Percentiles rank a stretch among this genome's conserved stretches.
Evolutionary conservation across 2,329 filamentous ascomycete species (phyloP).

Genomic region (Colletotrichum godetiae): DNA sequence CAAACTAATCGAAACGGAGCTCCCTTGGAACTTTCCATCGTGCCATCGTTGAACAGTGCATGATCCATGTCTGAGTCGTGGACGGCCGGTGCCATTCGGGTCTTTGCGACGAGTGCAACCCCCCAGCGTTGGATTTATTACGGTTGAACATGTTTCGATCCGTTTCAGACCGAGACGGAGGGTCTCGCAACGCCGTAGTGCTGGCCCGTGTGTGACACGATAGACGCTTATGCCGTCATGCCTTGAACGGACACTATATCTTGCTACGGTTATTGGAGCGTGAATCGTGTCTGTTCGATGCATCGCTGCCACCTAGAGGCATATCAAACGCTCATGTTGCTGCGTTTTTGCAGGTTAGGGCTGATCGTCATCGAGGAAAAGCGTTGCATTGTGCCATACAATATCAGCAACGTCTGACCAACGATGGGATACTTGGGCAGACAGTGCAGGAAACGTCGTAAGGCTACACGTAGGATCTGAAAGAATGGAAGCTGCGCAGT

Average conservation of each 20-base stretch:
- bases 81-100: background rate
- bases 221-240: background rate
- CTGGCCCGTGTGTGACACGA: background rate
- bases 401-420: background rate
- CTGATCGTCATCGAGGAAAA: background rate
- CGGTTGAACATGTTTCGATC: constrained; percentile 12
- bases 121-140: background rate
- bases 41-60: constrained; percentile 9
- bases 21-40: background rate
- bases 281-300: too few species aligned
- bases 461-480: background rate
- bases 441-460: constrained; percentile 8
- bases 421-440: constrained; percentile 1
- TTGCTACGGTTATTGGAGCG: too few species aligned
- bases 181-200: background rate
- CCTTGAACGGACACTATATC: background rate
- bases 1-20: constrained; percentile 7
- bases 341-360: too few species aligned
- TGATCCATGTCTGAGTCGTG: background rate
- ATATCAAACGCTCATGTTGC: too few species aligned
- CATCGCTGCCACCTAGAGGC: too few species aligned
- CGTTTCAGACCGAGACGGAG: constrained; percentile 15
- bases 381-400: background rate
- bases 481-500: background rate
- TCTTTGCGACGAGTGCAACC: constrained; percentile 14